A percentile compares a stretch with the other conserved stretches of the same genome.
Evolutionary conservation across 2,329 filamentous ascomycete species (phyloP).

Genomic region (Juglanconis sp.): DNA sequence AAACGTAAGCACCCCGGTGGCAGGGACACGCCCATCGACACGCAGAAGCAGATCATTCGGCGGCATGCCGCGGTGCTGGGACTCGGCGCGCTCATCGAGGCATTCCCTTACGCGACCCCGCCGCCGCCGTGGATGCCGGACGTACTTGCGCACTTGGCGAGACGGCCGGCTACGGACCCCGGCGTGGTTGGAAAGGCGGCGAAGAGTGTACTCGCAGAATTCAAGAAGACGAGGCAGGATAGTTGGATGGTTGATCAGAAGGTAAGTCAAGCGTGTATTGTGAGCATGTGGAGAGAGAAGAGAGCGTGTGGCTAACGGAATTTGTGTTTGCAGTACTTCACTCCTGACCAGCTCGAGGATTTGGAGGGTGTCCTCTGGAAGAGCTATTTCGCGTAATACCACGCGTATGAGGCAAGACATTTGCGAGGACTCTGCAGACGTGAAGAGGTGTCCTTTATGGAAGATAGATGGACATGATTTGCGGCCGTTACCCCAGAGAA

Average conservation of each 20-base stretch:
- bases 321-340: conserved; percentile 62
- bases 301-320: conserved; percentile 26
- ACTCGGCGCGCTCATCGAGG: conserved; percentile 85
- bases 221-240: conserved; percentile 99
- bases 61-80: conserved; percentile 91
- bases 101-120: conserved; percentile 92
- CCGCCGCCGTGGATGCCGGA: conserved; percentile 93
- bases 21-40: conserved; percentile 67
- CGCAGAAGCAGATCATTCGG: conserved; percentile 73
- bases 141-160: conserved; percentile 79
- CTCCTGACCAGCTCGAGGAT: conserved; percentile 88
- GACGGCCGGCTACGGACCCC: conserved; percentile 80
- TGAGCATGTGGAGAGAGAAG: too few relatives aligned
- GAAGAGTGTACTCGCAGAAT: conserved; percentile 89
- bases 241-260: conserved; percentile 98
- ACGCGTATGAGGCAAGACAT: not conserved
- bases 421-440: not conserved
- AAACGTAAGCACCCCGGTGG: conserved; percentile 63
- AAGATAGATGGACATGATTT: not conserved
- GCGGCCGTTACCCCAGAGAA: not conserved
- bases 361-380: conserved; percentile 97
- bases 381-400: conserved; percentile 85
- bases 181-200: conserved; percentile 95
- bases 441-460: not conserved
- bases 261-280: conserved; percentile 51